Evolutionary conservation across 805 yeast genomes (phyloP).

Genomic region (Maudiozyma serrabonitensis): DNA sequence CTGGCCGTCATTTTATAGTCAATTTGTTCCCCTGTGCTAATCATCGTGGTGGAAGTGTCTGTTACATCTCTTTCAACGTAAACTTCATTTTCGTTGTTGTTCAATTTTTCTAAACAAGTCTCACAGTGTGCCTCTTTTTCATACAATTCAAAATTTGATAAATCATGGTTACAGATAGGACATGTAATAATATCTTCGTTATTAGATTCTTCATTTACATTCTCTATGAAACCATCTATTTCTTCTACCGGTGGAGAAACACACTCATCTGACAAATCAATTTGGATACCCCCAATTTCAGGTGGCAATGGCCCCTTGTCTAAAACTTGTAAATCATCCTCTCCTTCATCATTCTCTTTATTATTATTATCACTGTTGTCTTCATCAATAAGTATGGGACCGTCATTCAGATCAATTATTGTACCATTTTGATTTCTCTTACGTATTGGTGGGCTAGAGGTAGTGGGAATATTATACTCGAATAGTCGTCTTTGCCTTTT

Average conservation of each 20-base stretch:
- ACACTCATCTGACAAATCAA: background rate
- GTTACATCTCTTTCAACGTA: background rate
- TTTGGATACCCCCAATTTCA: too few species aligned
- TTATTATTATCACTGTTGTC: background rate
- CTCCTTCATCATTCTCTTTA: background rate
- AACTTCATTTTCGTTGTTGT: too few species aligned
- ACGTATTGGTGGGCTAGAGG: slow-evolving; percentile 6
- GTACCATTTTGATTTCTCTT: slow-evolving; percentile 7
- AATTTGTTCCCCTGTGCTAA: background rate
- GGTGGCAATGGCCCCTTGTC: background rate
- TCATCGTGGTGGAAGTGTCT: background rate
- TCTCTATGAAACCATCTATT: background rate
- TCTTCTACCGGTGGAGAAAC: background rate
- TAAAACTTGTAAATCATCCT: background rate
- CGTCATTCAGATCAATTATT: slow-evolving; percentile 9
- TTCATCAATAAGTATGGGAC: slow-evolving; percentile 6
- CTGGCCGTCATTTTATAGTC: background rate
- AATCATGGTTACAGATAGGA: slow-evolving; percentile 41
- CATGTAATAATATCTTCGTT: slow-evolving; percentile 27
- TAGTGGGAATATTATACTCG: slow-evolving; percentile 21
- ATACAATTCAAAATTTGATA: slow-evolving; percentile 33
- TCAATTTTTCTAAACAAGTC: slow-evolving; percentile 33
- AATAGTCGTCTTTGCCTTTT: slow-evolving; percentile 20
- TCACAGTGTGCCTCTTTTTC: slow-evolving; percentile 48
- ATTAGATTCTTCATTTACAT: background rate